Conservation (phyloP, 768 basidiomycete species). For the Infundibulicybe gibba region DNA sequence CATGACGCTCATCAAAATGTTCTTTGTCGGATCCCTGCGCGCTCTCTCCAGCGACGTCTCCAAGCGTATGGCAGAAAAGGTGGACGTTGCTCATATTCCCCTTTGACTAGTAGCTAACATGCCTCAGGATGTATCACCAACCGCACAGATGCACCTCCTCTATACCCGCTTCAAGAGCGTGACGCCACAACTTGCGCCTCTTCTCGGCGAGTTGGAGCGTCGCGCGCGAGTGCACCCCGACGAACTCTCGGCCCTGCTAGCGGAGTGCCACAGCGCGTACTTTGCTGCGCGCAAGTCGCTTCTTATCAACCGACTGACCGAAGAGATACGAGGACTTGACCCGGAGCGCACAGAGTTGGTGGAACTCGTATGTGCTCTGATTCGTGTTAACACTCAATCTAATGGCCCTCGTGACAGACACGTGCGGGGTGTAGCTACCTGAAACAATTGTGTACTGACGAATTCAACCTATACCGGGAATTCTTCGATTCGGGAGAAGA, state of each 20-base stretch:
- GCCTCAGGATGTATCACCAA: conserved; percentile 67
- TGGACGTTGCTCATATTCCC: conserved; percentile 15
- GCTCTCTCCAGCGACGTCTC: conserved; percentile 77
- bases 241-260: conserved; percentile 76
- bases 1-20: conserved; percentile 98
- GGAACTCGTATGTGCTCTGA: conserved; percentile 56
- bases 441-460: conserved; percentile 87
- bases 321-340: conserved; percentile 83
- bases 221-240: conserved; percentile 74
- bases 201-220: conserved; percentile 83
- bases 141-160: conserved; percentile 79
- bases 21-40: conserved; percentile 82
- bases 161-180: conserved; percentile 86
- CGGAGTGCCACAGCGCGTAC: conserved; percentile 87
- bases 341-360: conserved; percentile 80
- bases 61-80: conserved; percentile 74
- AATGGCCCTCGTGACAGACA: conserved; percentile 47
- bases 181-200: conserved; percentile 66
- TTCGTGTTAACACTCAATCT: not conserved
- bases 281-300: conserved; percentile 70
- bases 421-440: conserved; percentile 89
- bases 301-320: conserved; percentile 66
- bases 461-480: conserved; percentile 79
- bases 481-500: conserved; percentile 90
- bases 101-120: not conserved